phyloP scores from a whole-genome alignment of 2,329 filamentous ascomycete species.

The Aotearoamyces nothofagi region DNA sequence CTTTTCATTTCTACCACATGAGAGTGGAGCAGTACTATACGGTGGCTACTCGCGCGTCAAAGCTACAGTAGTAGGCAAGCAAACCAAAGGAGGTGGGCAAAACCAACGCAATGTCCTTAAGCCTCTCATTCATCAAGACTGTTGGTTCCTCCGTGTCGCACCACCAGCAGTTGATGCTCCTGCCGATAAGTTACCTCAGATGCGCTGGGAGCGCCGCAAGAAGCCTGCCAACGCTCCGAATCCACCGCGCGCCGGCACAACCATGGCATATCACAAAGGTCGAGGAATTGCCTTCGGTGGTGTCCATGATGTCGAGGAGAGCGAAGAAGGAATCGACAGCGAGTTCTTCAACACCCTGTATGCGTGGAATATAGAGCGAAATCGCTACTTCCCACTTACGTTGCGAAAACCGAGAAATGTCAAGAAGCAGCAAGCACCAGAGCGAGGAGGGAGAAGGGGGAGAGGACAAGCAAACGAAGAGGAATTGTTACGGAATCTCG shows the following conservation, averaged over 20 bases:
- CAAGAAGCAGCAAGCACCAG: constrained; percentile 43
- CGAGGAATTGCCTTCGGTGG: constrained; percentile 88
- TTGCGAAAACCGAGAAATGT: constrained; percentile 59
- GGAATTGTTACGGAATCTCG: constrained; percentile 74
- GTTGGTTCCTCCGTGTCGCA: constrained; percentile 76
- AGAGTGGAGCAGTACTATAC: constrained; percentile 77
- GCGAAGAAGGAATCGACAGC: constrained; percentile 88
- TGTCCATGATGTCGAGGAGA: constrained; percentile 83
- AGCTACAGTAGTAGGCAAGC: constrained; percentile 45
- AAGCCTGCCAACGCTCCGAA: constrained; percentile 78
- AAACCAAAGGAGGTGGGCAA: constrained; percentile 40
- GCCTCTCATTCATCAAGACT: constrained; percentile 86
- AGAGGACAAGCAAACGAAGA: constrained; percentile 83
- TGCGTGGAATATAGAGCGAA: constrained; percentile 90
- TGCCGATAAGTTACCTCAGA: constrained; percentile 47
- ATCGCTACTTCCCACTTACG: constrained; percentile 77
- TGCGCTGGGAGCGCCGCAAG: constrained; percentile 89
- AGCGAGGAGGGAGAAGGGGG: constrained; percentile 47
- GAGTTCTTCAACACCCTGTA: constrained; percentile 92
- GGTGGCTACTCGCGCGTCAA: constrained; percentile 93
- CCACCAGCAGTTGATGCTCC: constrained; percentile 54
- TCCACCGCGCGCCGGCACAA: constrained; percentile 72
- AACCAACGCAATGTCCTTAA: constrained; percentile 61
- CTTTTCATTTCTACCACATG: constrained; percentile 83
- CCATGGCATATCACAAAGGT: constrained; percentile 89